Evolutionary conservation across 345 rosid species (phyloP), one percentile per base, ranked within the genome.

Genomic region (Draba incana): DNA sequence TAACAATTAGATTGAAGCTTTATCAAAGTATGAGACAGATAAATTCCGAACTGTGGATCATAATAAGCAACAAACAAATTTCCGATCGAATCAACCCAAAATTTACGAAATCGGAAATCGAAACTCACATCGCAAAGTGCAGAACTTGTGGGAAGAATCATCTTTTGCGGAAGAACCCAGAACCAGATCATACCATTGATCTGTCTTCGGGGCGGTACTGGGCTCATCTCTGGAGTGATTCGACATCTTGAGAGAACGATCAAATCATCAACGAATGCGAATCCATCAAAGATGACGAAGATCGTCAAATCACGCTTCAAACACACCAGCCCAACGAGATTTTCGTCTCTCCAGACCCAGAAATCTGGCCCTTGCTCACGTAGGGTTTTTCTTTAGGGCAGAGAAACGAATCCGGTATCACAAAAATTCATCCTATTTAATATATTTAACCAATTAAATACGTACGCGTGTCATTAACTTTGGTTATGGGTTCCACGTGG

Each of bases 121-220:
- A 6, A 69, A 62, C 85, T 88, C 76, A 86, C 88, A 92, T 62
- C 89, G 84, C 16, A 89, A 70, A 58, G 89, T 84, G 80, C 96
- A 85, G 71, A 77, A 89, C 42, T 84, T 84, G 71, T 79, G 89
- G 30, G 89, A 78, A 33, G 86, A 74, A 16, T 76, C 81, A 16
- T 81, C 83, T 13, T 85, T 84, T 68, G 86, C 84, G 11, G 94
- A 89, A 70, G 90, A 67, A 33, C 91, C 88, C 4, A 89, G 79
- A n/a, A 82, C 81, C 0, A 92, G 81, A 72, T 86, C 80, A 84
- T 89, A 92, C 96, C 87, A 92, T 33, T 84, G 90, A 83, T 88
- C 88, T 58, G 96, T 59, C 68, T 76, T 85, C 9, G 92, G 94
- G 9, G 86, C 98, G 2, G 81, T 75, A 15, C 72, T 75, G 4